A percentile compares a stretch with the other conserved stretches of the same genome.
phyloP scores from a whole-genome alignment of 495 filamentous ascomycete species.

The Penicillium diatomitis region DNA sequence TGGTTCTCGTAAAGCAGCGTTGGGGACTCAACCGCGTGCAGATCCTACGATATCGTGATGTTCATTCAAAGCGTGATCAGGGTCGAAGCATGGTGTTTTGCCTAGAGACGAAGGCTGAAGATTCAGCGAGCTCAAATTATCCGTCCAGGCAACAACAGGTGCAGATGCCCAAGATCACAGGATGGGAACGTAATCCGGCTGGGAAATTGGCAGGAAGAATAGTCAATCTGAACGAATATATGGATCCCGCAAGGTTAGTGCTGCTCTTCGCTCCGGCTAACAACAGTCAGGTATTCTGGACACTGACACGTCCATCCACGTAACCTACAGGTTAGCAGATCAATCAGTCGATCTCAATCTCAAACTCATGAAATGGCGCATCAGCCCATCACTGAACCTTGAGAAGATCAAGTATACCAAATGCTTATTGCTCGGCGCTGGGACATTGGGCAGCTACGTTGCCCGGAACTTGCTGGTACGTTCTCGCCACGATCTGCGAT shows the following conservation, averaged over 20 bases:
- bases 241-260: constrained; percentile 64
- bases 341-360: constrained; percentile 96
- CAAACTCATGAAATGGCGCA: constrained; percentile 97
- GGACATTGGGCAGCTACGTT: constrained; percentile 90
- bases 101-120: constrained; percentile 43
- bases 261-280: too few relatives aligned
- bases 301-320: not conserved
- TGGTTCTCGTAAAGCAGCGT: constrained; percentile 74
- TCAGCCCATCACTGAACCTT: constrained; percentile 79
- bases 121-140: constrained; percentile 8
- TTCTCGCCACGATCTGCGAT: not conserved
- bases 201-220: constrained; percentile 67
- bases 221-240: constrained; percentile 78
- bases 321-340: constrained; percentile 57
- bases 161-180: constrained; percentile 76
- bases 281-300: constrained; percentile 1
- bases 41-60: constrained; percentile 85
- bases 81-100: constrained; percentile 70
- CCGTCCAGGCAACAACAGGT: constrained; percentile 21
- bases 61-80: constrained; percentile 62
- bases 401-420: constrained; percentile 83
- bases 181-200: constrained; percentile 79
- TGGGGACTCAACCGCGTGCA: constrained; percentile 71
- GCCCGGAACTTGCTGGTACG: constrained; percentile 70
- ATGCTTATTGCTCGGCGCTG: constrained; percentile 89